Percentiles rank a stretch among this genome's conserved stretches.
These are phyloP conservation scores for Chlorella sp. DNA, from an alignment of 139 green algal genomes.

Conservation along the genomic window DNA sequence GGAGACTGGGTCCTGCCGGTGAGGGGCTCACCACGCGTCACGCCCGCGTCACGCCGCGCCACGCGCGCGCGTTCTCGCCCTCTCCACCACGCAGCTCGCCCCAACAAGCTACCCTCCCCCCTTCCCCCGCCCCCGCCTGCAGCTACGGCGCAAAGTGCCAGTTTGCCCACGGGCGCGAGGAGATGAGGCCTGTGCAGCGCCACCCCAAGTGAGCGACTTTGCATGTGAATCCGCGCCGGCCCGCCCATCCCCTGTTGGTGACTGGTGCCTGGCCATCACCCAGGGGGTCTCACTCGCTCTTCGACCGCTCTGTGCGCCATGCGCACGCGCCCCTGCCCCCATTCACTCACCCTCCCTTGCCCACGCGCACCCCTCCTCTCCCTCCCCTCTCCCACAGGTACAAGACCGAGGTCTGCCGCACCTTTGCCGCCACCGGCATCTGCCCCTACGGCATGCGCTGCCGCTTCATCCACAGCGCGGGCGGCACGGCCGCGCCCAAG, in stretches of 20 bases:
- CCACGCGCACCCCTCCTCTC: neutral
- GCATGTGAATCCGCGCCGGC: neutral
- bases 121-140: too few species aligned
- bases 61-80: too few species aligned
- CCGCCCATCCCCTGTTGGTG: neutral
- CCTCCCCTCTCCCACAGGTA: neutral
- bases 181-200: constrained; percentile 77
- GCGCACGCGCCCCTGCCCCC: too few species aligned
- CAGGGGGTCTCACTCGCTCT: too few species aligned
- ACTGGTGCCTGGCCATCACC: too few species aligned
- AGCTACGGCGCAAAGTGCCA: constrained; percentile 89
- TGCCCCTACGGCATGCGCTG: constrained; percentile 90
- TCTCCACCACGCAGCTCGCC: too few species aligned
- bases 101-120: too few species aligned
- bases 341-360: neutral
- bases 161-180: constrained; percentile 86
- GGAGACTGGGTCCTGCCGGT: constrained; percentile 76
- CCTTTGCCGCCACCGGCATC: constrained; percentile 65
- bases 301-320: too few species aligned
- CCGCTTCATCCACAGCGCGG: constrained; percentile 82
- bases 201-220: constrained; percentile 95
- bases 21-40: too few species aligned
- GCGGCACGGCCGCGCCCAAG: neutral
- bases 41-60: too few species aligned
- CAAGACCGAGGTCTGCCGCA: constrained; percentile 47